These are phyloP conservation scores for Erigeron canadensis DNA, from an alignment of 129 eudicot species.

Conservation along the genomic window DNA sequence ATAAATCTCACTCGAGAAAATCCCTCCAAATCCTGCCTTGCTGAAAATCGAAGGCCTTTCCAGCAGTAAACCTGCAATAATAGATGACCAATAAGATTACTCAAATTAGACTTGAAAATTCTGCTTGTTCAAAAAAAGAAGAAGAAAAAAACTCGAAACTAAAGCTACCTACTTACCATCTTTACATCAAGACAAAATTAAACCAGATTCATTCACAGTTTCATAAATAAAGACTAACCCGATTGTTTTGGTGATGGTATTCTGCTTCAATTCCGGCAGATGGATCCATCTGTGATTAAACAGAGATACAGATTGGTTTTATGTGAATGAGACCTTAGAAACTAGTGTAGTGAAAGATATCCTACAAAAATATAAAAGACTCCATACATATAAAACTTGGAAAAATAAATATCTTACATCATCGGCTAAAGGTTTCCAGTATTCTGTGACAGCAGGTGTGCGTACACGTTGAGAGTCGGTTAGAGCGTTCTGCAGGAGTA, in stretches of 20 bases:
- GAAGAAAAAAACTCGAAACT: no score
- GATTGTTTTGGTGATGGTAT: slow-evolving; percentile 93
- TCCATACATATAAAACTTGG: neutral
- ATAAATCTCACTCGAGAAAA: slow-evolving; percentile 74
- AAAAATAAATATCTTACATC: slow-evolving; percentile 53
- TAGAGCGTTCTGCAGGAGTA: slow-evolving; percentile 70
- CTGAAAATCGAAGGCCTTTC: slow-evolving; percentile 97
- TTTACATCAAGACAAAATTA: neutral
- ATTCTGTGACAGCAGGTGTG: slow-evolving; percentile 69
- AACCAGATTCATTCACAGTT: neutral
- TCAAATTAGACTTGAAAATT: neutral
- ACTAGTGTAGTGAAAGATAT: neutral
- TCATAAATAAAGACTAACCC: slow-evolving; percentile 49
- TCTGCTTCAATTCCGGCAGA: slow-evolving; percentile 94
- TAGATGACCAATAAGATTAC: neutral
- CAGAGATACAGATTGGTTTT: slow-evolving; percentile 7
- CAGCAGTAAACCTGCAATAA: slow-evolving; percentile 83
- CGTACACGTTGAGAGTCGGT: slow-evolving; percentile 90
- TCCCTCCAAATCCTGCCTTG: slow-evolving; percentile 95
- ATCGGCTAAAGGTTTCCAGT: slow-evolving; percentile 94
- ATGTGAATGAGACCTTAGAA: neutral
- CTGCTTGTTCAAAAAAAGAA: no score
- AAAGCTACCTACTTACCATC: no score
- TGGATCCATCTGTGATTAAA: slow-evolving; percentile 70
- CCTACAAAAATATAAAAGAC: neutral